Evolutionary conservation across 345 rosid genomes (phyloP).

Genomic region (Salix suchowensis): DNA sequence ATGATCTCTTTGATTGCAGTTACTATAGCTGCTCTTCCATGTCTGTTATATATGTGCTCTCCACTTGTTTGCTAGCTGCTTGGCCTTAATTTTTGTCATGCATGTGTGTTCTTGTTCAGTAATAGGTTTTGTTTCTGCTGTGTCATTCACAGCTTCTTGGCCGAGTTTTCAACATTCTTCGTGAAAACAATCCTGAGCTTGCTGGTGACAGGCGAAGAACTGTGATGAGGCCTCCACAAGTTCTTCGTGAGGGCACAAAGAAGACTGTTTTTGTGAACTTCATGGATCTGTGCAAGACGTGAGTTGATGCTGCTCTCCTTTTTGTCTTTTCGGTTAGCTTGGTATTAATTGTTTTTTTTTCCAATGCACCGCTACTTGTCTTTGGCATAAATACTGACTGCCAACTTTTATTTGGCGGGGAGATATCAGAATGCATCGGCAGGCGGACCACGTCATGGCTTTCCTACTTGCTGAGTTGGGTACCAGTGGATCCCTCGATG

Average conservation of each 20-base stretch:
- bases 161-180: constrained; percentile 77
- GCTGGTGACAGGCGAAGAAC: constrained; percentile 97
- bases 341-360: neutral
- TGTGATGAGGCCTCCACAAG: constrained; percentile 97
- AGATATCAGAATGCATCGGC: constrained; percentile 74
- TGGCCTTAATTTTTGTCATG: neutral
- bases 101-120: neutral
- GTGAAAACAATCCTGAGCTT: constrained; percentile 92
- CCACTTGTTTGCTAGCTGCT: neutral
- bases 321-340: neutral
- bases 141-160: constrained; percentile 71
- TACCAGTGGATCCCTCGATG: constrained; percentile 92
- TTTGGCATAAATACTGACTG: neutral
- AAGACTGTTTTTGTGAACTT: constrained; percentile 92
- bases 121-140: neutral
- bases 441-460: constrained; percentile 88
- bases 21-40: neutral
- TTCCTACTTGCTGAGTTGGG: constrained; percentile 94
- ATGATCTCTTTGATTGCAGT: neutral
- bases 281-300: constrained; percentile 97
- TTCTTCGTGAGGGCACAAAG: constrained; percentile 98
- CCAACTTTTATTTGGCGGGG: neutral
- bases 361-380: neutral
- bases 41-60: neutral
- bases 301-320: constrained; percentile 4